Evolutionary conservation across 2,329 filamentous ascomycete genomes (phyloP).

Genomic region (Zalaria obscura): DNA sequence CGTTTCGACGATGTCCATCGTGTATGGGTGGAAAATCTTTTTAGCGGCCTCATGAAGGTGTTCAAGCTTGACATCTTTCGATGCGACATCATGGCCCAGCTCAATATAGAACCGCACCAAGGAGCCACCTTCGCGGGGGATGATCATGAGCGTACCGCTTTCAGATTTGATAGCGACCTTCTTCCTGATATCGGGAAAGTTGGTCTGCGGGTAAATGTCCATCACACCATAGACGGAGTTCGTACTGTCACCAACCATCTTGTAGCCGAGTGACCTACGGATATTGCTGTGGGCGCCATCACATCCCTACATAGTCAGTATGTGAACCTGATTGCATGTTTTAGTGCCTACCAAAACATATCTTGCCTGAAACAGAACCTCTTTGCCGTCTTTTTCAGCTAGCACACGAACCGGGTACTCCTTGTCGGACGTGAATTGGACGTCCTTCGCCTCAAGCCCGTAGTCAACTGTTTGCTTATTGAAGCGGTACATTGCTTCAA

Average conservation of each 20-base stretch:
- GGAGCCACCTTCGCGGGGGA: constrained; percentile 35
- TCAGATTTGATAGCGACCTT: constrained; percentile 39
- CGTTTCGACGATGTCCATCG: constrained; percentile 26
- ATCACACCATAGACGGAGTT: constrained; percentile 22
- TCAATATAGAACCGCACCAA: constrained; percentile 21
- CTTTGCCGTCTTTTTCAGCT: constrained; percentile 5
- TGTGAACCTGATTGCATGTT: background rate
- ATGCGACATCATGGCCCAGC: constrained; percentile 19
- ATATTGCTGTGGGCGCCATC: constrained; percentile 19
- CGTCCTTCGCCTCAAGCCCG: background rate
- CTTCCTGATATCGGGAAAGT: constrained; percentile 38
- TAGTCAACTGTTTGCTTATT: background rate
- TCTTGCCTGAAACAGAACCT: constrained; percentile 7
- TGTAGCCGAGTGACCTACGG: constrained; percentile 14
- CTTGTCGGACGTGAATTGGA: constrained; percentile 24
- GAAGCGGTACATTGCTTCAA: constrained; percentile 17
- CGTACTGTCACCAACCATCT: constrained; percentile 20
- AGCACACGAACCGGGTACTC: constrained; percentile 1
- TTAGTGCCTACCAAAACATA: constrained; percentile 13
- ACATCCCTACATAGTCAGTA: constrained; percentile 11
- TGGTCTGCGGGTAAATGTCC: constrained; percentile 18
- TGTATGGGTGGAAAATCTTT: constrained; percentile 53
- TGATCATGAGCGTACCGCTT: constrained; percentile 66
- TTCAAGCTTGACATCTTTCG: constrained; percentile 43
- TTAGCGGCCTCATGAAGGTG: constrained; percentile 48